Base-by-base conservation (phyloP, 805 yeast species). In the Huiozyma naganishii region DNA sequence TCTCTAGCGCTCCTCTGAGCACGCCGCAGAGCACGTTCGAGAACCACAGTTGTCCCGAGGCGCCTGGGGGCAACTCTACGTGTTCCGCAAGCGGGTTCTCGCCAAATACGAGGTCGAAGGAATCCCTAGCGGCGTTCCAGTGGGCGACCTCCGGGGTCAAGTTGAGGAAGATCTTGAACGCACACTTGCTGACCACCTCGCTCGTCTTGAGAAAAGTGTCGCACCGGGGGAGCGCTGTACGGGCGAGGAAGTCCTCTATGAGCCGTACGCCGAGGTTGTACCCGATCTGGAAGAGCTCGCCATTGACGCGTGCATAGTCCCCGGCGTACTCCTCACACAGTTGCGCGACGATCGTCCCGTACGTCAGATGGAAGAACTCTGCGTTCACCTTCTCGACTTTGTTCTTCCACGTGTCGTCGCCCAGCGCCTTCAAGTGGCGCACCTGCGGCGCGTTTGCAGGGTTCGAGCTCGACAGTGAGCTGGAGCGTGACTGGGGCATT, bases 31-130 rank as follows among this genome's bases (percentile, higher is more conserved):
- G 66, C 3, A 92, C 74, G 55, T 92, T 94, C 1, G 95, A 84
- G 59, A 89, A 92, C 97, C 98, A 92, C 42, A 92, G 68, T 54
- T 83, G 86, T 49, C 74, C 74, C 45, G 68, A 73, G 2, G 81
- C 80, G 53, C 83, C 95, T 58, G 76, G 80, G 0, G 97, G 97
- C 40, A 92, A 71, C 61, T 92, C 97, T 4, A 92, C 98, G 68
- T 89, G 92, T 59, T 90, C 97, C 8, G 92, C 83, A 52, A 92
- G 70, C 29, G 97, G 97, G 58, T 92, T 92, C 44, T 90, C 97
- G 11, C 73, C 76, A 23, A 90, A 62, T 2, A 84, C 67, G 33
- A 90, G 66, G 40, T 83, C 76, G 61, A 87, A 90, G 41, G 80
- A 73, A 55, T 81, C 83, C 43, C 77, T 78, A 57, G 85, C 95